Evolutionary conservation across 2,329 filamentous ascomycete genomes (phyloP), one percentile per base, ranked within the genome.

Genomic region (Penicillium brevicompactum): DNA sequence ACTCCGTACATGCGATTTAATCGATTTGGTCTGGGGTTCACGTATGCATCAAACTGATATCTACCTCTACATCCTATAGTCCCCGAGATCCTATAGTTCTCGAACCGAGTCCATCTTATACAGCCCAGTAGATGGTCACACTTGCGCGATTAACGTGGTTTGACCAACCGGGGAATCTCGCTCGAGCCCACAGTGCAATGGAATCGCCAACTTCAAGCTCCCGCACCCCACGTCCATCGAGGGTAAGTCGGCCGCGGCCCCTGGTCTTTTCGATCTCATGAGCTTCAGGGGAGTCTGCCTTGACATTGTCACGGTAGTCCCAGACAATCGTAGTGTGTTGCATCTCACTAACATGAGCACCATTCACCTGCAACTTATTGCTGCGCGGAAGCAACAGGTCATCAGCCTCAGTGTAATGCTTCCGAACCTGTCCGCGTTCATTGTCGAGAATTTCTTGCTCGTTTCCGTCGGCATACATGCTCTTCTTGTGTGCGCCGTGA

Each of bases 91-190:
- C 34, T 37, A 37, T 40, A 16, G n/a, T 30, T n/a, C 14, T 51
- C 16, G n/a, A 43, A 43, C 10, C 14, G 32, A 32, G 4, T 4
- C 4, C 3, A 7, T 37, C 44, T 58, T 56, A 74, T 40, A 73
- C 58, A 34, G 70, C 72, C 74, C 74, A 76, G 46, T 70, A 76
- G 2, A 76, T 64, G 24, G 70, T 61, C 22, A 73, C 67, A 9
- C 61, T 64, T 38, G 71, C 57, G 5, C 50, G 43, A 24, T 70
- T 50, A 4, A 76, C 70, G 59, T 70, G 53, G 48, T 76, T 76
- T 9, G 46, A 37, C 74, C 74, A 76, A 5, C 67, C 70, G 0
- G 62, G 62, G 56, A 76, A 76, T 24, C 74, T 67, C 16, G 74
- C 70, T 24, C 73, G 61, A 14, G 64, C 69, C 73, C 71, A 75